Percentiles rank a stretch among this genome's conserved stretches.
phyloP scores from a whole-genome alignment of 371 early-diverging fungal species.

The Mucor circinelloides region DNA sequence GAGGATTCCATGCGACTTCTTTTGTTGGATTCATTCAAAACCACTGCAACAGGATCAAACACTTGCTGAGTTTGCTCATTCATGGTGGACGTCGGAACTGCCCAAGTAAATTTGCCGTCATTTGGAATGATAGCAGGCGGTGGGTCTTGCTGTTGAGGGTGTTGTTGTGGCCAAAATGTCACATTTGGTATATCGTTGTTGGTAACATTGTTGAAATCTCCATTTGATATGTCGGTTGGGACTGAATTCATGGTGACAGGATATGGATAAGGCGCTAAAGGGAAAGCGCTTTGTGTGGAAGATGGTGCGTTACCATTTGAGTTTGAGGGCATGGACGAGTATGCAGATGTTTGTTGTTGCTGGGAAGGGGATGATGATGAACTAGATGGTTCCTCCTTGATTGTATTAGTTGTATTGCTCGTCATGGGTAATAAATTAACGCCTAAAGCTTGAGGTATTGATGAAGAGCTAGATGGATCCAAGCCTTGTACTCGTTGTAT shows the following conservation, averaged over 20 bases:
- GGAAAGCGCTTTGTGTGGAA: constrained; percentile 18
- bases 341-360: not conserved
- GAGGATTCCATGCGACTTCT: constrained; percentile 4
- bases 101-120: constrained; percentile 40
- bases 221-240: constrained; percentile 14
- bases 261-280: constrained; percentile 35
- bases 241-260: constrained; percentile 39
- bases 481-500: constrained; percentile 21
- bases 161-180: constrained; percentile 38
- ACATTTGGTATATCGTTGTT: constrained; percentile 30
- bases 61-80: not conserved
- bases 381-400: not conserved
- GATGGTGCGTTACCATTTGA: not conserved
- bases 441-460: not conserved
- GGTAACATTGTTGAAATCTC: not conserved
- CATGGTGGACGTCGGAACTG: constrained; percentile 11
- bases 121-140: constrained; percentile 37
- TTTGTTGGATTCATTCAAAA: constrained; percentile 8
- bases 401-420: not conserved
- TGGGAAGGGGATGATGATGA: not conserved
- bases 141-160: constrained; percentile 26
- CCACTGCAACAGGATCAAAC: constrained; percentile 8
- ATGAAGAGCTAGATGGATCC: constrained; percentile 3
- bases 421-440: constrained; percentile 1
- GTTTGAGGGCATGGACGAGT: not conserved